Conservation (phyloP, 2,329 filamentous ascomycete species). For the Fusarium sp. region DNA sequence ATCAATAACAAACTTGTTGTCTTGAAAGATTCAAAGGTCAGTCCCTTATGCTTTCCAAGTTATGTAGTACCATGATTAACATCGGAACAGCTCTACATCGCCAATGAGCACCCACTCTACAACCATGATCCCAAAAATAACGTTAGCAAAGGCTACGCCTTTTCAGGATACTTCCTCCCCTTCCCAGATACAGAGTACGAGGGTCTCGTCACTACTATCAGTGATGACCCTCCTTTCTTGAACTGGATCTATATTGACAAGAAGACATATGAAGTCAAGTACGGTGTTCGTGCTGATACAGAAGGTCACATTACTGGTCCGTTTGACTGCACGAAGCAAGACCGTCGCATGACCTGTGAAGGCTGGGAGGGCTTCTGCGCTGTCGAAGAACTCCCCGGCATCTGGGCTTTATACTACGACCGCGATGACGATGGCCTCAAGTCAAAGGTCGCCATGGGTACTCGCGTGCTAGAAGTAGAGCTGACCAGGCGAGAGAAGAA, state of each 20-base stretch:
- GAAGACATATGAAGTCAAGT: constrained; percentile 59
- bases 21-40: constrained; percentile 56
- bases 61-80: neutral
- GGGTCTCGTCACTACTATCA: constrained; percentile 62
- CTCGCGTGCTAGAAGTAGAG: constrained; percentile 66
- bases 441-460: constrained; percentile 59
- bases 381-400: constrained; percentile 55
- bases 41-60: neutral
- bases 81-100: constrained; percentile 44
- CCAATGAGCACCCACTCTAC: constrained; percentile 45
- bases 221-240: constrained; percentile 60
- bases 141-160: constrained; percentile 64
- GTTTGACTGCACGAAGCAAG: constrained; percentile 64
- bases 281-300: constrained; percentile 57
- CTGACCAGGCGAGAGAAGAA: constrained; percentile 62
- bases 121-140: constrained; percentile 50
- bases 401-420: constrained; percentile 63
- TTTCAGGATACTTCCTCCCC: constrained; percentile 67
- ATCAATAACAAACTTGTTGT: constrained; percentile 60
- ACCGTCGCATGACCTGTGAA: constrained; percentile 61
- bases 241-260: constrained; percentile 64
- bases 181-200: constrained; percentile 64
- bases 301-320: constrained; percentile 60
- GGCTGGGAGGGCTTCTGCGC: constrained; percentile 64
- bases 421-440: constrained; percentile 58